Evolutionary conservation across 148 eudicot genomes (phyloP), one percentile per base, ranked within the genome.

Genomic region (Limonium bicolor): DNA sequence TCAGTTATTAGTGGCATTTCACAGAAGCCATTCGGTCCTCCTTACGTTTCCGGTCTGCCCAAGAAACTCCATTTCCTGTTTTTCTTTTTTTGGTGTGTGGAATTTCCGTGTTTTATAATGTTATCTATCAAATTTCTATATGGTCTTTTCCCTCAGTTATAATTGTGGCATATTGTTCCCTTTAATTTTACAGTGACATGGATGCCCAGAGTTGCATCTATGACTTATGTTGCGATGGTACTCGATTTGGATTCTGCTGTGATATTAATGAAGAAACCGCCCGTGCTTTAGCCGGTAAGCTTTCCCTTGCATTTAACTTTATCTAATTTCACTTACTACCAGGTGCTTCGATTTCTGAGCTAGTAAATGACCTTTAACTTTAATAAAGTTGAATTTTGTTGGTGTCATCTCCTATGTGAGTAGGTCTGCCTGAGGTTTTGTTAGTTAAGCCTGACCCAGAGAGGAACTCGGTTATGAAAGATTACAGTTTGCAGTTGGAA

Each of bases 131-230:
- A 6, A 2, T 10, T 6, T 13, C 27, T 0, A 2, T 24, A 23
- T 38, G 42, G 13, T n/a, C 41, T 33, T 19, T 46, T 1, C 6
- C 6, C 27, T 20, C 46, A 2, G 26, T 22, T 41, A 1, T 23
- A 10, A 20, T 43, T 11, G 4, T 10, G 31, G 18, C 22, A 16
- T 15, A 20, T 23, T 17, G 12, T 15, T 1, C 32, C 31, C 31
- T 39, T 46, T 1, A 19, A 42, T 51, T 57, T 54, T 25, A 33
- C 62, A 80, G 90, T 59, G 71, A 77, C 41, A 67, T 54, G 61
- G 82, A 80, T 60, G 85, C 95, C 20, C 79, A 71, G 50, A 69
- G 54, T 65, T 66, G 75, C 54, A 74, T 85, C 47, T 85, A 85
- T 65, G 62, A 77, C 63, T 86, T 73, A 52, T 85, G 80, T 42